phyloP scores from a whole-genome alignment of 495 filamentous ascomycete species.

The Neurospora pannonica region DNA sequence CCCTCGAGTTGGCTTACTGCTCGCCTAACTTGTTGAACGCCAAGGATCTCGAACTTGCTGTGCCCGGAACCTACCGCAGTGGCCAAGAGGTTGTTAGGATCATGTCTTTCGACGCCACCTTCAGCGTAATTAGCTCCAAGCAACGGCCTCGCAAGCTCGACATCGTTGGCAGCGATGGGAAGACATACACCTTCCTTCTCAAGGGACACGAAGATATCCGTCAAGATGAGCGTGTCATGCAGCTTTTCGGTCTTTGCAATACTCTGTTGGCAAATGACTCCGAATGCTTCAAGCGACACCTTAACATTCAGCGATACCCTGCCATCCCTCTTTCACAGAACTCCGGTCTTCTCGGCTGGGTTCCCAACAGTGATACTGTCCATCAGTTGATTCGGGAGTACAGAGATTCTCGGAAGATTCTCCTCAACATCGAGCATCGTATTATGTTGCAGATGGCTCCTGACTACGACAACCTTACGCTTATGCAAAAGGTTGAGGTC shows the following conservation, averaged over 20 bases:
- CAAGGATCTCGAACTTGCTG: constrained; percentile 76
- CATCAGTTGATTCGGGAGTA: constrained; percentile 97
- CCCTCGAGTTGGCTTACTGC: constrained; percentile 90
- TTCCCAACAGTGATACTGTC: constrained; percentile 95
- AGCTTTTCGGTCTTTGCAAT: constrained; percentile 93
- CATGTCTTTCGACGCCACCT: constrained; percentile 75
- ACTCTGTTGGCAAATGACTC: constrained; percentile 85
- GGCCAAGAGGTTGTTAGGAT: constrained; percentile 81
- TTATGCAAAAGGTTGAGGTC: constrained; percentile 99
- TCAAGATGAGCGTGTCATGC: constrained; percentile 98
- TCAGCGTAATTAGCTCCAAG: constrained; percentile 92
- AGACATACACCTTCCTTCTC: constrained; percentile 71
- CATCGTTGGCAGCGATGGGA: constrained; percentile 80
- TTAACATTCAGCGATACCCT: constrained; percentile 89
- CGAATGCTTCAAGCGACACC: constrained; percentile 91
- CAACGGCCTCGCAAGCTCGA: constrained; percentile 87
- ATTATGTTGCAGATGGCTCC: constrained; percentile 99
- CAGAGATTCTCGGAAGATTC: constrained; percentile 87
- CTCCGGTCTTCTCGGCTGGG: constrained; percentile 90
- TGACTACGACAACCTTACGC: constrained; percentile 92
- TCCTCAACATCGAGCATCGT: constrained; percentile 97
- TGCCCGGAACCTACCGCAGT: constrained; percentile 87
- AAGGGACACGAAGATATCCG: constrained; percentile 98
- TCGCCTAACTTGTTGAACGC: constrained; percentile 83
- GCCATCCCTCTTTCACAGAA: constrained; percentile 93